Evolutionary conservation across 1,139 yeast species (phyloP).

Genomic region (Geotrichum phurueaensis): DNA sequence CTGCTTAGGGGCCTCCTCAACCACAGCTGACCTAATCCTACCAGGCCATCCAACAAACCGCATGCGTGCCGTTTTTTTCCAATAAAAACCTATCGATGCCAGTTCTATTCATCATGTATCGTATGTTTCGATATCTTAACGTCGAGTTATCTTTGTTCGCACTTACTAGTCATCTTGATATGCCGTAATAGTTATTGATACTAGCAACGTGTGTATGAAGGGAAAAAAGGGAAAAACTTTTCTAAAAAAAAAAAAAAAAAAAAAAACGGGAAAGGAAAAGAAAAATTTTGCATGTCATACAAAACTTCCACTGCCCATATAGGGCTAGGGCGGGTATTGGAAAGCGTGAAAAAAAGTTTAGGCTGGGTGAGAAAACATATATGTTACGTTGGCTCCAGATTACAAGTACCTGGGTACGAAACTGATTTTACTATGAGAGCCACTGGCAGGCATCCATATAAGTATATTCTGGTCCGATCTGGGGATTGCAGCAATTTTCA

Average conservation of each 20-base stretch:
- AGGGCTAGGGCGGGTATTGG: neutral
- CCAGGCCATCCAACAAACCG: no score
- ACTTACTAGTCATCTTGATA: neutral
- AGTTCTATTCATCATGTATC: neutral
- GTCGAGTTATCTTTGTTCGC: neutral
- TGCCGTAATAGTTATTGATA: neutral
- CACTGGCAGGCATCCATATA: neutral
- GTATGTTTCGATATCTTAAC: neutral
- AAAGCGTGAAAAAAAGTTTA: no score
- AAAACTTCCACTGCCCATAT: neutral
- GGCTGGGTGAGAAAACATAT: no score
- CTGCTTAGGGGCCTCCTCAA: no score
- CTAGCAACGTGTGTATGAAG: neutral
- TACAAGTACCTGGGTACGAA: no score
- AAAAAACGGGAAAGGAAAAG: neutral
- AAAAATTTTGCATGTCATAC: neutral
- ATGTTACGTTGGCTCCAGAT: neutral
- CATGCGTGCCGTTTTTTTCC: no score
- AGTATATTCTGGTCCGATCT: neutral
- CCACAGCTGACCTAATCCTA: no score
- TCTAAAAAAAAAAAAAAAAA: neutral
- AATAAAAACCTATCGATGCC: no score
- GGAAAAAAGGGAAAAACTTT: neutral
- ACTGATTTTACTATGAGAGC: no score
- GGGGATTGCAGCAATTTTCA: neutral